phyloP scores from a whole-genome alignment of 768 basidiomycete species.

The Termitomyces eurrhizus region DNA sequence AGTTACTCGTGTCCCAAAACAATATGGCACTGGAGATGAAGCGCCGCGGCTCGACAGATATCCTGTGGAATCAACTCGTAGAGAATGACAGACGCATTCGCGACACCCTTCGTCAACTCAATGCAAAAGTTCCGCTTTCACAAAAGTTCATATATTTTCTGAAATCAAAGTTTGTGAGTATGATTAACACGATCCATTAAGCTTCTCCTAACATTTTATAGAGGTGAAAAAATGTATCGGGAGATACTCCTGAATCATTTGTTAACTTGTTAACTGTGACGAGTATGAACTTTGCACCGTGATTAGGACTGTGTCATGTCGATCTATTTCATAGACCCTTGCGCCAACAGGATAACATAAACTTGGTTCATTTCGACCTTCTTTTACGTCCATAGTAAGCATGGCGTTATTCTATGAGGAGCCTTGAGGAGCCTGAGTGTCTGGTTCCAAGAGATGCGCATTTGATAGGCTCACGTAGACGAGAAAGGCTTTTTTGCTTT shows the following conservation, averaged over 20 bases:
- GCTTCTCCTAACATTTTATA: background rate
- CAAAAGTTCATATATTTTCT: slow-evolving; percentile 11
- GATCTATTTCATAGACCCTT: background rate
- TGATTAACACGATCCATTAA: background rate
- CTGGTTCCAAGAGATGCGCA: background rate
- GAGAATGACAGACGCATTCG: slow-evolving; percentile 12
- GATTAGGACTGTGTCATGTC: background rate
- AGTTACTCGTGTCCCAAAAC: slow-evolving; percentile 4
- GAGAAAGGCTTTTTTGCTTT: too few relatives aligned
- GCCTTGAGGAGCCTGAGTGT: too few relatives aligned
- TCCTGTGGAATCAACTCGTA: slow-evolving; percentile 12
- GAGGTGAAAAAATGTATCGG: background rate
- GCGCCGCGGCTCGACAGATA: slow-evolving; percentile 6
- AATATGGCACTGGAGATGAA: slow-evolving; percentile 12
- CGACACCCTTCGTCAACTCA: slow-evolving; percentile 11
- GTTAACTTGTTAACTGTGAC: background rate
- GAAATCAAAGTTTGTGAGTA: slow-evolving; percentile 10
- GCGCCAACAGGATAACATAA: background rate
- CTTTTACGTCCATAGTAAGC: background rate
- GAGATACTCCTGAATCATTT: background rate
- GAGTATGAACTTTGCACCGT: background rate
- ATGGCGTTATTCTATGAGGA: background rate
- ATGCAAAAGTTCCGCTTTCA: slow-evolving; percentile 10
- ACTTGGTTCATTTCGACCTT: background rate
- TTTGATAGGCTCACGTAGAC: background rate